Percentiles rank a stretch among this genome's conserved stretches.
Conservation (phyloP, 2,329 filamentous ascomycete genomes). For the Stagonosporopsis rhizophila region DNA sequence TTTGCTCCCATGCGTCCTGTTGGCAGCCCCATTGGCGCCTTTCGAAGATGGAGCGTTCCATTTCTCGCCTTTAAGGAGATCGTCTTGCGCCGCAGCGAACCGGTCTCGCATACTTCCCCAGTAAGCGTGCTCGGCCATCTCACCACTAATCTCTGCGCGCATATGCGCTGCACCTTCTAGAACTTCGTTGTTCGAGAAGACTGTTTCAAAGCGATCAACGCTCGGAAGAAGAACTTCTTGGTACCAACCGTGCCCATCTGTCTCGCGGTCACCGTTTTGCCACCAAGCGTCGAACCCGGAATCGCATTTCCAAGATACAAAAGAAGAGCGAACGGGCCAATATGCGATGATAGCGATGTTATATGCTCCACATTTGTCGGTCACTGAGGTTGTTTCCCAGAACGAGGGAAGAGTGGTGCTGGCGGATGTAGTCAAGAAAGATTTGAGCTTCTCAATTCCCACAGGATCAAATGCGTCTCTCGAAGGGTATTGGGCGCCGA, state of each 20-base stretch:
- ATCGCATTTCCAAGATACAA: conserved; percentile 42
- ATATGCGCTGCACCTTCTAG: conserved; percentile 54
- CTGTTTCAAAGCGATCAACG: conserved; percentile 54
- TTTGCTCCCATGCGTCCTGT: neutral
- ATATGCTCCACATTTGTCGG: conserved; percentile 36
- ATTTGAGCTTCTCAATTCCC: conserved; percentile 25
- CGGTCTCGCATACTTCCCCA: conserved; percentile 59
- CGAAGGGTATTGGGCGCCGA: conserved; percentile 41
- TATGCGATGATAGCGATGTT: conserved; percentile 51
- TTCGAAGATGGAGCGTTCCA: conserved; percentile 6
- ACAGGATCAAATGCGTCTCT: neutral
- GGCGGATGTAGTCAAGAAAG: conserved; percentile 18
- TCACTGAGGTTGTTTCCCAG: conserved; percentile 47
- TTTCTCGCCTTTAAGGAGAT: conserved; percentile 43
- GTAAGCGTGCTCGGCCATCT: conserved; percentile 54
- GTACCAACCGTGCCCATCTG: conserved; percentile 51
- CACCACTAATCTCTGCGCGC: conserved; percentile 47
- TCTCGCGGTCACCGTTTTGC: conserved; percentile 37
- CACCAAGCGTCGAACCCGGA: conserved; percentile 53
- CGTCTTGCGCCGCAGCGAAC: conserved; percentile 50
- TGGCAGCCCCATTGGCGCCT: neutral
- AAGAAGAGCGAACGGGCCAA: conserved; percentile 43
- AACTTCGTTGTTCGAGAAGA: conserved; percentile 49
- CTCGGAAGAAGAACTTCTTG: conserved; percentile 53
- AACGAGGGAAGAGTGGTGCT: conserved; percentile 23